Evolutionary conservation across 164 flowering plant species (phyloP), one percentile per base, ranked within the genome.

Genomic region (Nymphaea thermarum): DNA sequence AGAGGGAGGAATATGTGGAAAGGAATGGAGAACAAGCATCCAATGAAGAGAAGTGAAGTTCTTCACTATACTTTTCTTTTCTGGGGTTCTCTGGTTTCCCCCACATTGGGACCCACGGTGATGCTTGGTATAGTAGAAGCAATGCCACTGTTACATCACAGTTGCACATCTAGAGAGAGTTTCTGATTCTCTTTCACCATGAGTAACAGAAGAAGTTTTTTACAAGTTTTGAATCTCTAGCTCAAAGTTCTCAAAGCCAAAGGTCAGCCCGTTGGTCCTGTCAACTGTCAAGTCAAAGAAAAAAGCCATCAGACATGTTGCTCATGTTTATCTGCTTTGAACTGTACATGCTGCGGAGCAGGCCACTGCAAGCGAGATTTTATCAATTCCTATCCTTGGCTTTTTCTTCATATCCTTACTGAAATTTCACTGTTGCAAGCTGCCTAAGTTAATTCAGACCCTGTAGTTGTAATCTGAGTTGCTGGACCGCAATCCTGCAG

Each of bases 61-160:
- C 45, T 17, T 65, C 12, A 14, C 47, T 51, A 25, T 51, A 15
- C 14, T 51, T 51, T 15, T 51, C 57, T 4, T 51, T 51, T 51
- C 14, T 5, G 57, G 57, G 57, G 57, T 51, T 51, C 57, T 51
- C 44, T 44, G 36, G 62, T 72, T 62, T 65, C 66, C 57, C 60
- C 68, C 69, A 70, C 43, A 67, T 15, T 60, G 43, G 70, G 36
- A 25, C 78, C 84, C 78, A 71, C 76, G 47, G 42, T 74, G 79
- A 76, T 80, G 83, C 81, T 81, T 71, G 73, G 73, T 69, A 69
- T 65, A 73, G 64, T 51, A 65, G 78, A 77, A 77, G 57, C 14
- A 51, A 8, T 10, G 14, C 8, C 36, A 25, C 36, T 25, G 36
- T 51, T 8, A 51, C 14, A 15, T 51, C 57, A 51, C 12, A 15